Evolutionary conservation across 345 rosid genomes (phyloP).

Genomic region (Euphorbia lathyris): DNA sequence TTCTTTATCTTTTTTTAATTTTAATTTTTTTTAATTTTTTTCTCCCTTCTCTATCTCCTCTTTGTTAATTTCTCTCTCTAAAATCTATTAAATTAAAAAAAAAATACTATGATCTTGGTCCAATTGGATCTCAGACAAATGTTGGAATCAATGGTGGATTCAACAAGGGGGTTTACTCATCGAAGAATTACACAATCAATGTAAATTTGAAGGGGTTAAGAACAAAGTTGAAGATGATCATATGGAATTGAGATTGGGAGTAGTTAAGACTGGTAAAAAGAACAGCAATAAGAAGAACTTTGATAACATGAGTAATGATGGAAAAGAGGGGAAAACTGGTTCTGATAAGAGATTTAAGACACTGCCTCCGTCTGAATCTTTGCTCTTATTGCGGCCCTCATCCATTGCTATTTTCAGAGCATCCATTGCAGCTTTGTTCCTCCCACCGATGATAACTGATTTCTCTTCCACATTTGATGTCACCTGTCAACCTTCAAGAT

Average conservation of each 20-base stretch:
- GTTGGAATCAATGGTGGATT: conserved; percentile 66
- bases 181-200: conserved; percentile 42
- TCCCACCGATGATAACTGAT: conserved; percentile 87
- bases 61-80: too few relatives aligned
- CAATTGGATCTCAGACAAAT: conserved; percentile 39
- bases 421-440: conserved; percentile 72
- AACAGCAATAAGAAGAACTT: conserved; percentile 39
- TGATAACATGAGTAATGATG: conserved; percentile 22
- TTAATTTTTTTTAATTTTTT: too few relatives aligned
- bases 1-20: too few relatives aligned
- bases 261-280: conserved; percentile 48
- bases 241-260: too few relatives aligned
- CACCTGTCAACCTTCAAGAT: conserved; percentile 65
- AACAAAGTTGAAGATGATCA: conserved; percentile 50
- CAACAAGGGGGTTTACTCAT: conserved; percentile 67
- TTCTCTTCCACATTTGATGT: conserved; percentile 71
- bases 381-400: conserved; percentile 68
- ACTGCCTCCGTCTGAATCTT: conserved; percentile 83
- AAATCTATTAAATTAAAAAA: too few relatives aligned
- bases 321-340: conserved; percentile 25
- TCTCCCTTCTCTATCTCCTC: too few relatives aligned
- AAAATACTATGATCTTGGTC: conserved; percentile 31
- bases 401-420: conserved; percentile 62
- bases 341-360: conserved; percentile 94
- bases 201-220: conserved; percentile 44